A percentile compares a stretch with the other conserved stretches of the same genome.
These are phyloP conservation scores for Schizophyllum amplum DNA, from an alignment of 1,284 basidiomycete genomes.

Conservation along the genomic window DNA sequence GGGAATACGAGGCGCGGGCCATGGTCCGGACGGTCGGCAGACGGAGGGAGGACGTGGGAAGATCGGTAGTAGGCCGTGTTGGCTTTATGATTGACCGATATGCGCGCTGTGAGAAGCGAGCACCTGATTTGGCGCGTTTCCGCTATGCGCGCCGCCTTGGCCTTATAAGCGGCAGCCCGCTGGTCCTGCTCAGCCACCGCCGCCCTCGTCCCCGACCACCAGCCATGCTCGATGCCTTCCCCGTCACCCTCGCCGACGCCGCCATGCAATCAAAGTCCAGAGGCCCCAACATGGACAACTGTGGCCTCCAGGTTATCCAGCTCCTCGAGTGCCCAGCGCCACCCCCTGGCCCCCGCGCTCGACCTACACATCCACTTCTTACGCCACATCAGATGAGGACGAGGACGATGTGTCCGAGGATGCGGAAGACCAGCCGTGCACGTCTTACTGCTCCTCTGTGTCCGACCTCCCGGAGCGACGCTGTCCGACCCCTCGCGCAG, in stretches of 20 bases:
- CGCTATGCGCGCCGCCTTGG: background rate
- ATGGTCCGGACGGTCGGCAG: background rate
- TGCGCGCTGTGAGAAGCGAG: background rate
- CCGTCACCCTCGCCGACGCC: background rate
- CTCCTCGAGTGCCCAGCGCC: background rate
- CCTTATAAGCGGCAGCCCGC: background rate
- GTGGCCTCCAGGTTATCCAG: background rate
- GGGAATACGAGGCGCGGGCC: background rate
- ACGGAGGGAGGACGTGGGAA: background rate
- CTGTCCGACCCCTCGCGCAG: background rate
- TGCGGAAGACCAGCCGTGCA: background rate
- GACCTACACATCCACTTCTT: background rate
- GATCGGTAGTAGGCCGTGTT: background rate
- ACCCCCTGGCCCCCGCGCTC: background rate
- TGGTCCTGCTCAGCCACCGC: background rate
- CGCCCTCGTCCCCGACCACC: background rate
- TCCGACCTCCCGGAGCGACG: background rate
- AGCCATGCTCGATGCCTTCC: background rate
- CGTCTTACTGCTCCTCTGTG: background rate
- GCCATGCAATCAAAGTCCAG: background rate
- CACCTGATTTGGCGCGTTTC: background rate
- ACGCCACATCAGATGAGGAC: background rate
- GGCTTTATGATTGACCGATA: background rate
- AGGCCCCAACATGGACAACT: background rate
- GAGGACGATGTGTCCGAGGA: background rate